Conservation (phyloP, 306 rosid species). For the Acacia acuminata region DNA sequence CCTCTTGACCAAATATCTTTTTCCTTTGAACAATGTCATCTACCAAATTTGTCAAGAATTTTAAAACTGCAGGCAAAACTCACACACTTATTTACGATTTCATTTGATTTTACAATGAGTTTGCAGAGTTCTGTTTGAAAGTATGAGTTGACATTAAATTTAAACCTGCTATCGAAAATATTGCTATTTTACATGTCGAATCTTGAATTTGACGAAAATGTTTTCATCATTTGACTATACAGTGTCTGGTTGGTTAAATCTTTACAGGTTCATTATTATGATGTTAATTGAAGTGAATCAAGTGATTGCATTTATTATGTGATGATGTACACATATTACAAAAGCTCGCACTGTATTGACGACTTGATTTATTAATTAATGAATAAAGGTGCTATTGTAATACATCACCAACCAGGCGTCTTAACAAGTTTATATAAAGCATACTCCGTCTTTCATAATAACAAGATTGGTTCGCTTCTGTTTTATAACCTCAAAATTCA, state of each 20-base stretch:
- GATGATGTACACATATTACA: background rate
- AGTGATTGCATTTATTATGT: background rate
- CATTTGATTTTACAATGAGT: background rate
- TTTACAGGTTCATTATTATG: conserved; percentile 11
- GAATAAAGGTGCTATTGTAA: background rate
- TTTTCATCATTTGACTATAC: background rate
- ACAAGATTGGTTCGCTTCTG: background rate
- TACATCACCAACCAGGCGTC: background rate
- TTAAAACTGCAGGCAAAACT: background rate
- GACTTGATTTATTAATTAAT: conserved; percentile 5
- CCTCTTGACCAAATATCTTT: background rate
- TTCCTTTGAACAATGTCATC: background rate
- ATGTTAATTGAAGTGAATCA: conserved; percentile 5
- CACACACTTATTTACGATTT: background rate
- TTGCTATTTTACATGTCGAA: background rate
- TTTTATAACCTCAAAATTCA: conserved; percentile 17
- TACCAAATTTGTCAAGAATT: background rate
- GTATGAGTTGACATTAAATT: no score
- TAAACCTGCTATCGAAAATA: no score
- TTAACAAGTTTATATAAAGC: conserved; percentile 1
- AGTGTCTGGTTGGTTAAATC: background rate
- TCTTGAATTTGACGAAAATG: background rate
- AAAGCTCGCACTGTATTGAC: conserved; percentile 10
- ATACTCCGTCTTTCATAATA: conserved; percentile 5
- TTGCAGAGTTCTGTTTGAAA: background rate